Evolutionary conservation across 768 basidiomycete genomes (phyloP), one percentile per base, ranked within the genome.

Genomic region (Boletus speciosus): DNA sequence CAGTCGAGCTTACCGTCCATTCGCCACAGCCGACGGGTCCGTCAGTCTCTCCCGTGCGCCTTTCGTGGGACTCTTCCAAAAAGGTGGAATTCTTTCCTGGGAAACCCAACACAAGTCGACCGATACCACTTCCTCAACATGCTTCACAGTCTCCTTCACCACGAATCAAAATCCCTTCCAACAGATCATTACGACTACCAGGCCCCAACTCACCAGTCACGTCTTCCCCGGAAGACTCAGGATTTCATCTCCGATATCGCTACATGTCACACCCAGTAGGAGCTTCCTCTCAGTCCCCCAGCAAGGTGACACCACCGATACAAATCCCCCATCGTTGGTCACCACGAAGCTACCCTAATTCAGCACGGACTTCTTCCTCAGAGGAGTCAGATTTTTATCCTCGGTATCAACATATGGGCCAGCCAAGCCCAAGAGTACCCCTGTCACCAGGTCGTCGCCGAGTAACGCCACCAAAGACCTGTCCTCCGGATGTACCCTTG

Each of bases 171-270:
- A 66, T 66, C 12, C 59, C 65, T 52, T 37, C 39, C 21, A 21
- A 55, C 19, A 44, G 12, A 12, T 25, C 25, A 27, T 19, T 36
- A 15, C 25, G 6, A 27, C 61, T 39, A 15, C 49, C 41, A 23
- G 9, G 21, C 12, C 40, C 48, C 4, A 55, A 36, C 29, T 65
- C 64, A 12, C 58, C 61, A 2, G 27, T 51, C 29, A 46, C 56
- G 19, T 61, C 58, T 48, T 65, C 65, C 9, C 46, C 56, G 6
- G 65, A 66, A 34, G 65, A 66, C 2, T 43, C 56, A 2, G 56
- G 47, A 19, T 1, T 6, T 37, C 45, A 49, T 42, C 6, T 25
- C 48, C 50, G 44, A 66, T 41, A 54, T 14, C 40, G 35, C 25
- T 21, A 32, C 11, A 46, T 43, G 21, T 58, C 64, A 12, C 38